Conservation (phyloP, 371 early-diverging fungal species). For the Circinella minor region DNA sequence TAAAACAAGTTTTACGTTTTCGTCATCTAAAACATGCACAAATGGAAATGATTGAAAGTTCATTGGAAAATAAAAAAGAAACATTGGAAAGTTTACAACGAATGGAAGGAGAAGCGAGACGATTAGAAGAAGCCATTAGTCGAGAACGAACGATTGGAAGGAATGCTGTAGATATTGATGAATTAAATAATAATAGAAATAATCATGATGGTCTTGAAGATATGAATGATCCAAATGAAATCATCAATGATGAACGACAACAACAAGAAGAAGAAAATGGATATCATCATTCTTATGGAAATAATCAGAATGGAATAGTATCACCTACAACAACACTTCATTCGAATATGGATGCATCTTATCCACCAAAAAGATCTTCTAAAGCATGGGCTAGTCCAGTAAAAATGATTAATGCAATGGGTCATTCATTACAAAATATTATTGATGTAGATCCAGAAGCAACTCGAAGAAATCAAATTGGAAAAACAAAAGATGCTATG, state of each 20-base stretch:
- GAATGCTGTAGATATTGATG: slow-evolving; percentile 36
- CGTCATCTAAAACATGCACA: slow-evolving; percentile 88
- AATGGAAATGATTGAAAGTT: slow-evolving; percentile 75
- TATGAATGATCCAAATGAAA: no score
- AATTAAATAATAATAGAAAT: slow-evolving; percentile 25
- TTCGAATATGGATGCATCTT: neutral
- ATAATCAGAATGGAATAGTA: slow-evolving; percentile 1
- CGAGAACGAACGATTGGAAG: slow-evolving; percentile 40
- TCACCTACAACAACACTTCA: neutral
- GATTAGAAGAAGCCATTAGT: slow-evolving; percentile 80
- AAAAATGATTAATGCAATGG: slow-evolving; percentile 65
- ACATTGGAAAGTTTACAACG: slow-evolving; percentile 69
- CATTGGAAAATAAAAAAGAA: slow-evolving; percentile 72
- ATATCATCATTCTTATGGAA: neutral
- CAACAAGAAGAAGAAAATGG: no score
- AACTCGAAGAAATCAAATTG: slow-evolving; percentile 88
- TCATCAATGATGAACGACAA: no score
- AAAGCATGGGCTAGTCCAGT: slow-evolving; percentile 50
- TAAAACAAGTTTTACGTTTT: slow-evolving; percentile 84
- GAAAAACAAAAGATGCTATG: slow-evolving; percentile 87
- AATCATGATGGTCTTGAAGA: neutral
- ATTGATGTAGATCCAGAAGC: slow-evolving; percentile 95
- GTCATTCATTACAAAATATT: slow-evolving; percentile 82
- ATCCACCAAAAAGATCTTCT: slow-evolving; percentile 8
- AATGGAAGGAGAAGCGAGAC: slow-evolving; percentile 85